Evolutionary conservation across 768 basidiomycete genomes (phyloP).

Genomic region (Collybiopsis confluens): DNA sequence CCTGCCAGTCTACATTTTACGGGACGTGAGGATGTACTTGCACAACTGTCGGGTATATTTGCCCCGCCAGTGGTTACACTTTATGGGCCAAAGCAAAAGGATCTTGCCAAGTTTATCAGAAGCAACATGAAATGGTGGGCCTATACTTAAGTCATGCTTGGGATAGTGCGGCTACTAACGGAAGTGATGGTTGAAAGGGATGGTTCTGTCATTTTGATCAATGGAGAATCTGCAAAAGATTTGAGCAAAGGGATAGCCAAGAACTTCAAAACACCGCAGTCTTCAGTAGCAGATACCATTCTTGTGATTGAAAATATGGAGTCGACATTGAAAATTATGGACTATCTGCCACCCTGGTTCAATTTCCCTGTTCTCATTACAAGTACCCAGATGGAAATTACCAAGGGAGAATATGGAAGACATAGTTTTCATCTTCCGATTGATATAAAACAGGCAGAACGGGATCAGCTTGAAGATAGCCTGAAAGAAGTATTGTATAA

Average conservation of each 20-base stretch:
- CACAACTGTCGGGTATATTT: background rate
- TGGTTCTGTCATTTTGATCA: too few species aligned
- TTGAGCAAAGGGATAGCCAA: too few species aligned
- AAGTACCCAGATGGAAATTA: background rate
- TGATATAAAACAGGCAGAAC: background rate
- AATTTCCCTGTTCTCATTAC: background rate
- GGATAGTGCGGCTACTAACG: too few species aligned
- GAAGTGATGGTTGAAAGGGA: too few species aligned
- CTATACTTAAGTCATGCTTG: too few species aligned
- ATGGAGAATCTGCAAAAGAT: too few species aligned
- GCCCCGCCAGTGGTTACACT: too few species aligned
- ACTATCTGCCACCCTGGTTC: background rate
- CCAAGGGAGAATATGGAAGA: too few species aligned
- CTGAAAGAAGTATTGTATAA: background rate
- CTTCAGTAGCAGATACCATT: background rate
- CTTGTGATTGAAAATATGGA: background rate
- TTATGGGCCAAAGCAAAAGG: too few species aligned
- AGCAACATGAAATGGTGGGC: too few species aligned
- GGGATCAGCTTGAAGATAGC: background rate
- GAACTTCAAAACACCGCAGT: too few species aligned
- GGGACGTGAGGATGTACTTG: background rate
- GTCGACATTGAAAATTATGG: background rate
- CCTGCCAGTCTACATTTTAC: background rate
- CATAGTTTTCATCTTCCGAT: background rate
- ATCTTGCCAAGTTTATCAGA: too few species aligned